These are phyloP conservation scores for Suhomyces coccinellae DNA, from an alignment of 1,139 yeast species.

Conservation along the genomic window DNA sequence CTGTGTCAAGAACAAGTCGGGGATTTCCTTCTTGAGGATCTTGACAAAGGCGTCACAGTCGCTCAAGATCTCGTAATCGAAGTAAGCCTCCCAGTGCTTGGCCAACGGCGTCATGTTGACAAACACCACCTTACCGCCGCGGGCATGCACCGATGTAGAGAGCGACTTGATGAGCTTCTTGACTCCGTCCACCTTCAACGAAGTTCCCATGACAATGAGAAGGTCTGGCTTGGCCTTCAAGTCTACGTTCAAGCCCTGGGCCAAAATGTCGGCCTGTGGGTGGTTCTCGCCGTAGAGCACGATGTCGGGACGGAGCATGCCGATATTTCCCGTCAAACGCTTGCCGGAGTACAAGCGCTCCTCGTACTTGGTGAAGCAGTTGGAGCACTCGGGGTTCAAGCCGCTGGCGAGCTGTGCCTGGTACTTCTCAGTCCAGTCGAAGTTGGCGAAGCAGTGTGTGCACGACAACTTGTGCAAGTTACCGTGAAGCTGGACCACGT, in stretches of 20 bases:
- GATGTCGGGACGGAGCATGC: constrained; percentile 70
- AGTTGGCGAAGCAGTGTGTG: constrained; percentile 60
- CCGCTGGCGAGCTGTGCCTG: constrained; percentile 50
- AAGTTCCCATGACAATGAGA: constrained; percentile 72
- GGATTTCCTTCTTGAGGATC: constrained; percentile 50
- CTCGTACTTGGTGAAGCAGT: constrained; percentile 53
- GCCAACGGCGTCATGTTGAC: constrained; percentile 57
- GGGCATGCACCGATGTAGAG: constrained; percentile 59
- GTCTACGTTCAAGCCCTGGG: constrained; percentile 59
- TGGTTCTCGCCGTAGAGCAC: constrained; percentile 81
- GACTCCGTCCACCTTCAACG: constrained; percentile 73
- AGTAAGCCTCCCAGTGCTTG: constrained; percentile 54
- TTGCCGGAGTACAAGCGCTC: constrained; percentile 61
- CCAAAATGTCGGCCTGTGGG: constrained; percentile 67
- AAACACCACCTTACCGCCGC: constrained; percentile 62
- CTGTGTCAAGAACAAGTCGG: constrained; percentile 59
- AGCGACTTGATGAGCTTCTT: constrained; percentile 61
- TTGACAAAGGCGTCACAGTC: constrained; percentile 85
- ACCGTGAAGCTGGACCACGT: constrained; percentile 90
- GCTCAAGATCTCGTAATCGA: constrained; percentile 71
- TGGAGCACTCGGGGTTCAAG: constrained; percentile 62
- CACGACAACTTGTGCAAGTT: constrained; percentile 76
- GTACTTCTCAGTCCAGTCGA: constrained; percentile 61
- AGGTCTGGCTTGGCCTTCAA: constrained; percentile 59
- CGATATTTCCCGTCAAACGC: constrained; percentile 57